Evolutionary conservation across 768 basidiomycete species (phyloP).

Genomic region (Termitomyces sp.): DNA sequence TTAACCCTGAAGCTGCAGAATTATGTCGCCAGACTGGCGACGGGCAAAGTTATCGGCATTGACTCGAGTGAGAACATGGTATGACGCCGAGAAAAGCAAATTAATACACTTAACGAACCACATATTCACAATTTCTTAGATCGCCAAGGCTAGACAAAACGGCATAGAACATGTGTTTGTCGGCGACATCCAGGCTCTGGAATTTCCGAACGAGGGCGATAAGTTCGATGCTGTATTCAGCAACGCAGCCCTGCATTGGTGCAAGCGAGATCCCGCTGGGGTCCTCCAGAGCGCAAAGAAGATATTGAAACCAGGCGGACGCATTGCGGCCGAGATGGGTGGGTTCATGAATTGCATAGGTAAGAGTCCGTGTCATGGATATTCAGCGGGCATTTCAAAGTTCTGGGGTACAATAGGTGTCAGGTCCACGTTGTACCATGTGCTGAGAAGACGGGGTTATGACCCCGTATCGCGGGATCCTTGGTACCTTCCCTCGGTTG

Average conservation of each 20-base stretch:
- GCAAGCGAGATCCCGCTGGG: too few species aligned
- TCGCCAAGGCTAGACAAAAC: conserved; percentile 42
- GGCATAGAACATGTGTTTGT: conserved; percentile 39
- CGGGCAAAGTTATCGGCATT: conserved; percentile 55
- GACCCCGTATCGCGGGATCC: conserved; percentile 63
- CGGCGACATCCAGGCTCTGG: conserved; percentile 43
- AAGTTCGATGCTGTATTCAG: conserved; percentile 38
- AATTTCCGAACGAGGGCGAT: conserved; percentile 30
- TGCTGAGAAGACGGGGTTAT: conserved; percentile 35
- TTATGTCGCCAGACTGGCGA: conserved; percentile 34
- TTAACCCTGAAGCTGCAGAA: conserved; percentile 54
- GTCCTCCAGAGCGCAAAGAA: too few species aligned
- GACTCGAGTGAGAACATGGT: conserved; percentile 77
- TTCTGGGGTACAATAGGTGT: conserved; percentile 40
- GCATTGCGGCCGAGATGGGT: too few species aligned
- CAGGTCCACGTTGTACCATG: conserved; percentile 49
- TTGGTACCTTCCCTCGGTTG: conserved; percentile 66
- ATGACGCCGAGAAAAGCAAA: conserved; percentile 12
- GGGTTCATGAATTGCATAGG: too few species aligned
- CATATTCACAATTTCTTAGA: conserved; percentile 27
- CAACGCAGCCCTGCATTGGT: too few species aligned
- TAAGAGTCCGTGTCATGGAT: too few species aligned
- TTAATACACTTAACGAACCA: background rate
- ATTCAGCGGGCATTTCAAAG: background rate
- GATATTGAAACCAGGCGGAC: too few species aligned